Evolutionary conservation across 106 monocot genomes (phyloP).

Genomic region (Xerophyta viscosa): DNA sequence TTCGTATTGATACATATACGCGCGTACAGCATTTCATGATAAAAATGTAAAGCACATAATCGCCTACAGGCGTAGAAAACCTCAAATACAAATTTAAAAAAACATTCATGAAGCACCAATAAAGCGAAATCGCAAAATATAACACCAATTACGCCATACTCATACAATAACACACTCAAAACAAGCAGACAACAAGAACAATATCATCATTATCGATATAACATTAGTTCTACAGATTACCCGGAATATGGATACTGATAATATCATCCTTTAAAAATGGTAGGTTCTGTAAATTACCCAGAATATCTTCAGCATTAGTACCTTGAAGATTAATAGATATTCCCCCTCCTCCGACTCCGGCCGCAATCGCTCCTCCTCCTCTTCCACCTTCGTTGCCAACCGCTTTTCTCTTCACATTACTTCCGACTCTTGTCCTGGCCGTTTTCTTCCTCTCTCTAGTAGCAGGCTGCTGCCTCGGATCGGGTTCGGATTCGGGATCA

Average conservation of each 20-base stretch:
- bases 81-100: too few species aligned
- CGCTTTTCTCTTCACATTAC: constrained; percentile 6
- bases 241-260: not conserved
- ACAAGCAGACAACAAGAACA: too few species aligned
- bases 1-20: too few species aligned
- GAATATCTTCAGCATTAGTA: constrained; percentile 34
- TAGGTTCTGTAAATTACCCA: constrained; percentile 41
- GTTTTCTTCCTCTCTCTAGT: constrained; percentile 24
- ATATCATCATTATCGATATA: too few species aligned
- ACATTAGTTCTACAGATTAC: too few species aligned
- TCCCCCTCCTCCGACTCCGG: not conserved
- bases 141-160: too few species aligned
- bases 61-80: too few species aligned
- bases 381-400: not conserved
- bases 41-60: too few species aligned
- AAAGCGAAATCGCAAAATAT: too few species aligned
- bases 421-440: constrained; percentile 28
- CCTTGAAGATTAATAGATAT: constrained; percentile 20
- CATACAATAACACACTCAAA: too few species aligned
- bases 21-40: too few species aligned
- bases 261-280: constrained; percentile 49
- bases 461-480: not conserved
- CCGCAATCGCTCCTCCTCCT: constrained; percentile 1
- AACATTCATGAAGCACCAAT: too few species aligned
- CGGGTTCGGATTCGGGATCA: not conserved